Base-by-base conservation (phyloP, 768 basidiomycete genomes). In the Rubroboletus satanas region DNA sequence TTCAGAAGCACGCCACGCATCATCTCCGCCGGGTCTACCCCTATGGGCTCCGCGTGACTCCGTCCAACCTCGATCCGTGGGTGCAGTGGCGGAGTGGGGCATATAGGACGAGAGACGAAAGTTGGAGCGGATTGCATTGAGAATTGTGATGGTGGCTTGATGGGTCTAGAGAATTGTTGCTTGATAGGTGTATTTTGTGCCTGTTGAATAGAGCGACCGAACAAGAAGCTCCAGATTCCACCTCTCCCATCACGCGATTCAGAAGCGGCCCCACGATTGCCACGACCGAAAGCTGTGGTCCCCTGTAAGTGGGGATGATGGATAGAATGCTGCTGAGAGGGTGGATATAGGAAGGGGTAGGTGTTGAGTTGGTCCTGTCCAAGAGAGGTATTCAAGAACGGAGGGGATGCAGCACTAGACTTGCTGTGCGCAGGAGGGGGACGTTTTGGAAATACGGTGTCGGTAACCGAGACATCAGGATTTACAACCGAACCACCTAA, bases 21-120 rank as follows among this genome's bases (percentile, higher is more conserved):
- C 75, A 83, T 58, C 68, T 84, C 17, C 76, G 83, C 7, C 77
- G 83, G 23, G 77, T 85, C 35, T 85, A 76, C 59, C 85, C 84
- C 18, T 71, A 77, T 42, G 83, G 83, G 5, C 78, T 79, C 4
- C 79, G 84, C 14, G 75, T 85, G 46, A 66, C 66, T 5, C 84
- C 83, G 1, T 77, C 74, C 60, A 85, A 87, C 63, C 71, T 81
- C 49, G 73, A 79, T 39, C 79, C 82, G 0, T 68, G 79, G 17
- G 64, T 68, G 28, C 80, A 80, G 58, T 85, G 83, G 83, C 73
- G 77, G 17, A 74, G 70, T 39, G 84, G 84, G 3, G 77, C 81
- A 5, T 84, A 85, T 48, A 73, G 26, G 5, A 26, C 26, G 26
- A 3, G 26, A 26, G 26, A 26, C 5, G 26, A 5, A 3, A 4